A percentile compares a stretch with the other conserved stretches of the same genome.
Conservation (phyloP, 2,329 filamentous ascomycete species). For the Penicillium olsonii region DNA sequence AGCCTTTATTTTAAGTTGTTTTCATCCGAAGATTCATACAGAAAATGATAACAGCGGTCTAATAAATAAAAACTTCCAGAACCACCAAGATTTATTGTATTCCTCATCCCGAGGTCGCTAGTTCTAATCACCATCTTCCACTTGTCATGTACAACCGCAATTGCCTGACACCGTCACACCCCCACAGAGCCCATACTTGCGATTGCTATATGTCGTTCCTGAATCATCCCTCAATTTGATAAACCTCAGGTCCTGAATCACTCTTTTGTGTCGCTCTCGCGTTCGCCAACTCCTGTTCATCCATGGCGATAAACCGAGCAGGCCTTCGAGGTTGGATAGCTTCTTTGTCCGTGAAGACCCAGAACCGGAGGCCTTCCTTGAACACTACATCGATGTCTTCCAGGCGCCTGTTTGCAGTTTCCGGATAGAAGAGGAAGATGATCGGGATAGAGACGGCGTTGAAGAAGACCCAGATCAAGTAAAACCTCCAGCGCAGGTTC, state of each 20-base stretch:
- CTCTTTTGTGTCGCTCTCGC: neutral
- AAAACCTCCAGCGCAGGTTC: slow-evolving; percentile 35
- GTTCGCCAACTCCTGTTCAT: neutral
- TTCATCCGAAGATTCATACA: no score
- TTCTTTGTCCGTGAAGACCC: neutral
- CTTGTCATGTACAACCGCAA: no score
- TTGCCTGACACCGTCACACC: no score
- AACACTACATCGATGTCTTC: slow-evolving; percentile 30
- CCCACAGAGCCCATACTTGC: no score
- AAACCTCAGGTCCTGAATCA: neutral
- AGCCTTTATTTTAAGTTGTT: no score
- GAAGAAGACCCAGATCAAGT: slow-evolving; percentile 28
- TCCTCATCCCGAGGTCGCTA: no score
- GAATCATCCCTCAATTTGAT: neutral
- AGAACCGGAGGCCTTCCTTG: neutral
- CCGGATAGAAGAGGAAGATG: slow-evolving; percentile 32
- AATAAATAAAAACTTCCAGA: no score
- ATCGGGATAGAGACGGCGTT: slow-evolving; percentile 31
- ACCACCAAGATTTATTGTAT: no score
- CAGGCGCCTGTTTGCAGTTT: slow-evolving; percentile 22
- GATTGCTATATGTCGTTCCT: neutral
- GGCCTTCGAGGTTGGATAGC: neutral
- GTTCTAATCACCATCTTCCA: no score
- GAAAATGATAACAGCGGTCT: no score
- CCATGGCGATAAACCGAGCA: neutral